Evolutionary conservation across 306 rosid species (phyloP).

Genomic region (Arachis hypogaea): DNA sequence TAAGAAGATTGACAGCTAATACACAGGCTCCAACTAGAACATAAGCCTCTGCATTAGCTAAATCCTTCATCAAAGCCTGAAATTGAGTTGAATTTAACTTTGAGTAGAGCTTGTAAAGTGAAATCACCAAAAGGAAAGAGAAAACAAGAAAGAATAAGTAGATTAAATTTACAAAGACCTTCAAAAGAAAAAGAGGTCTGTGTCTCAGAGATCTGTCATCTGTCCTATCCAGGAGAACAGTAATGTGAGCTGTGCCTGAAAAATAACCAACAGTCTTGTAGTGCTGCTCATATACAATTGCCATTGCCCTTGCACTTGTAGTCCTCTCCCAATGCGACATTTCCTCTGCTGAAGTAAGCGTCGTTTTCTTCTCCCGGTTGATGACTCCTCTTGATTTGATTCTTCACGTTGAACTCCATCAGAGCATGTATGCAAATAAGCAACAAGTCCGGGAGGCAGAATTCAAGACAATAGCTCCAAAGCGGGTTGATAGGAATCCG

Average conservation of each 20-base stretch:
- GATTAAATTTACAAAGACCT: conserved; percentile 54
- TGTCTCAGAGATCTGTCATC: conserved; percentile 98
- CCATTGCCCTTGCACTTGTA: conserved; percentile 96
- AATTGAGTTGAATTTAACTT: conserved; percentile 35
- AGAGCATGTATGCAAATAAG: conserved; percentile 91
- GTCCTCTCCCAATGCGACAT: conserved; percentile 77
- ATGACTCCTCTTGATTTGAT: conserved; percentile 67
- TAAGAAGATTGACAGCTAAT: conserved; percentile 85
- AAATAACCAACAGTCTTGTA: conserved; percentile 82
- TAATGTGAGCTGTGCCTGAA: conserved; percentile 91
- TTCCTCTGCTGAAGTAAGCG: conserved; percentile 91
- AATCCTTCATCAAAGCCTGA: conserved; percentile 93
- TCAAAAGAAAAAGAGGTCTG: conserved; percentile 93
- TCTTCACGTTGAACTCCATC: conserved; percentile 74
- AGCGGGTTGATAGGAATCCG: conserved; percentile 97
- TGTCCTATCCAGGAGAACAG: conserved; percentile 97
- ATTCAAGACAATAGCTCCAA: conserved; percentile 87
- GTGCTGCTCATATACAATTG: conserved; percentile 97
- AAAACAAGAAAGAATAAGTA: conserved; percentile 8
- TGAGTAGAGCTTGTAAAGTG: conserved; percentile 15
- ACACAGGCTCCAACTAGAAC: conserved; percentile 99
- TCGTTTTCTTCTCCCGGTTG: conserved; percentile 71
- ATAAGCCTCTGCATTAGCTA: conserved; percentile 91
- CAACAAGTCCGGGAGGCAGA: conserved; percentile 98
- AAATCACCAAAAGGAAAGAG: conserved; percentile 3